Base-by-base conservation (phyloP, 805 yeast species). In the Candida patagonica region DNA sequence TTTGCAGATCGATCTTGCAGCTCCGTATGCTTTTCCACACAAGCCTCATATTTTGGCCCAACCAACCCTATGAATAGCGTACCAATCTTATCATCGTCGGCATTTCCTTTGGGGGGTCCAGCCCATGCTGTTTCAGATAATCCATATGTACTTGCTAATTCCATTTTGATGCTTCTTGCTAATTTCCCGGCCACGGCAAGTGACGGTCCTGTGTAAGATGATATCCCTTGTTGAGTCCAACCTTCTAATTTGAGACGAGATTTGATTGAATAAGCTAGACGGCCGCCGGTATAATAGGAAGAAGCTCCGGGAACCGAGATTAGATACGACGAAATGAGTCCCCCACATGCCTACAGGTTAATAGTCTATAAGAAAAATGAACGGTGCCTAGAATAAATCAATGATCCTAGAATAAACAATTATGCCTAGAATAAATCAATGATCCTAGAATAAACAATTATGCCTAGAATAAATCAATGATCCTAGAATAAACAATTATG, bases 61-160 rank as follows among this genome's bases (percentile, higher is more conserved):
- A 77, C 68, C 26, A 83, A 64, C 1, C 87, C 94, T 35, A 84
- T 56, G 52, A 68, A 85, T 0, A 80, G 89, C 1, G 76, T 71
- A 3, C 95, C 95, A 1, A 42, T 59, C 44, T 51, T 59, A 4
- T 38, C 35, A 5, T 37, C 44, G 8, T 43, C 50, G 5, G 38
- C 49, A 59, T 68, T 31, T 58, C 63, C 50, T 17, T 45, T 50
- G 12, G 56, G 52, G 1, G 94, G 92, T 1, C 94, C 94, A 0
- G 95, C 94, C 66, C 81, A 80, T 1, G 95, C 95, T 1, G 92
- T 79, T 57, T 85, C 95, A 1, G 88, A 78, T 15, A 85, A 65
- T 3, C 84, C 86, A 59, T 77, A 85, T 0, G 88, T 81, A 2
- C 87, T 77, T 0, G 94, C 94, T 48, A 84, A 68, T 55, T 85